phyloP scores from a whole-genome alignment of 176 grass and related monocot species.

The Eremochloa ophiuroides region DNA sequence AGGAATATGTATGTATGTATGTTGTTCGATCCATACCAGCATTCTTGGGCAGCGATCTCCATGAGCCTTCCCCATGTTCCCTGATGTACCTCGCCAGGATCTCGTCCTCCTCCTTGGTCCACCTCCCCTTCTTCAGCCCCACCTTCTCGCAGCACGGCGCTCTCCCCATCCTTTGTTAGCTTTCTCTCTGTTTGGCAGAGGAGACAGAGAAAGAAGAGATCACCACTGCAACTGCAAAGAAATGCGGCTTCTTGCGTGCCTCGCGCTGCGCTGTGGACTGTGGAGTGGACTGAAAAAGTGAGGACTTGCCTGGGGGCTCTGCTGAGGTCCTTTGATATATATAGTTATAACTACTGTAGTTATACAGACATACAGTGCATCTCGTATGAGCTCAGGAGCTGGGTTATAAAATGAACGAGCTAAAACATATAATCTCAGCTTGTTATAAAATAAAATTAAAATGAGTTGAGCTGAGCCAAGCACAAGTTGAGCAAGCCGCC shows the following conservation, averaged over 20 bases:
- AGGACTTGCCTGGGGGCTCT: neutral
- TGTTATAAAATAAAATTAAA: too few species aligned
- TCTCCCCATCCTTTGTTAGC: conserved; percentile 31
- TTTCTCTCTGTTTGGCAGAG: neutral
- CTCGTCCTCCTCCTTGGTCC: conserved; percentile 63
- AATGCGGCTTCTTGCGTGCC: neutral
- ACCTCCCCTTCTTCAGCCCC: conserved; percentile 54
- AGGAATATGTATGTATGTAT: too few species aligned
- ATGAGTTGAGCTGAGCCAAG: too few species aligned
- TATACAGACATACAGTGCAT: too few species aligned
- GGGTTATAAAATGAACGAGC: too few species aligned
- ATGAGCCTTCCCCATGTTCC: conserved; percentile 44
- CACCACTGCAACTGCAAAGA: neutral
- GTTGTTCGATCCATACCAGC: conserved; percentile 28
- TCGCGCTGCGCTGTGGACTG: neutral
- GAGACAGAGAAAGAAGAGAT: neutral
- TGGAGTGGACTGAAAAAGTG: neutral
- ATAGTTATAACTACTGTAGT: too few species aligned
- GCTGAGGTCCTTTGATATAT: neutral
- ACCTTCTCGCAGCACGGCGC: conserved; percentile 69
- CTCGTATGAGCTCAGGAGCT: too few species aligned
- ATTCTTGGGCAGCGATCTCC: conserved; percentile 61
- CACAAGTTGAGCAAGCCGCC: too few species aligned
- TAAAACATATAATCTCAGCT: too few species aligned
- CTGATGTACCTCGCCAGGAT: conserved; percentile 38